Evolutionary conservation across 306 rosid genomes (phyloP).

Genomic region (Luffa aegyptiaca): DNA sequence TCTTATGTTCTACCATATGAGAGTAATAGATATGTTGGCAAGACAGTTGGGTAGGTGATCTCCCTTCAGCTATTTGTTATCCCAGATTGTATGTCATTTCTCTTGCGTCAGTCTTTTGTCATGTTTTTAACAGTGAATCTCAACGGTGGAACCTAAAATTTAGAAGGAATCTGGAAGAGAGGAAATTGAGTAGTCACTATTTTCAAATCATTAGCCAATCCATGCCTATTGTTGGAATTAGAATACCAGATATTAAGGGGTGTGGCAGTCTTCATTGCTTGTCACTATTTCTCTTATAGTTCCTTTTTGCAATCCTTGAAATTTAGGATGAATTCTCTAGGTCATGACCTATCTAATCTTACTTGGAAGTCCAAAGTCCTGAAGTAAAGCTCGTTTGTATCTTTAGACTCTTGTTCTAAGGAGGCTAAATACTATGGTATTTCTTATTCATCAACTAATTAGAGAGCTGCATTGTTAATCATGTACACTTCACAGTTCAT

Average conservation of each 20-base stretch:
- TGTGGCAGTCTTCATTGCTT: background rate
- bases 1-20: background rate
- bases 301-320: background rate
- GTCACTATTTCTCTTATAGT: background rate
- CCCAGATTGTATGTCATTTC: background rate
- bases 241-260: background rate
- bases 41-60: background rate
- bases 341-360: background rate
- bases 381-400: background rate
- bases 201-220: background rate
- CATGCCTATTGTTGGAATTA: background rate
- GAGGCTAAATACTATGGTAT: background rate
- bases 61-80: background rate
- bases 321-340: background rate
- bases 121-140: background rate
- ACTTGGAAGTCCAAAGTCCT: background rate
- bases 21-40: background rate
- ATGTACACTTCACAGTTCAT: background rate
- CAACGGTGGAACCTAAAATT: background rate
- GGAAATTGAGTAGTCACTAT: background rate
- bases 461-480: too few species aligned
- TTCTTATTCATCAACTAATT: too few species aligned
- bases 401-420: background rate
- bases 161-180: background rate
- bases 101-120: background rate